Evolutionary conservation across 192 early-diverging fungal genomes (phyloP).

Genomic region (Paraglomus occultum): DNA sequence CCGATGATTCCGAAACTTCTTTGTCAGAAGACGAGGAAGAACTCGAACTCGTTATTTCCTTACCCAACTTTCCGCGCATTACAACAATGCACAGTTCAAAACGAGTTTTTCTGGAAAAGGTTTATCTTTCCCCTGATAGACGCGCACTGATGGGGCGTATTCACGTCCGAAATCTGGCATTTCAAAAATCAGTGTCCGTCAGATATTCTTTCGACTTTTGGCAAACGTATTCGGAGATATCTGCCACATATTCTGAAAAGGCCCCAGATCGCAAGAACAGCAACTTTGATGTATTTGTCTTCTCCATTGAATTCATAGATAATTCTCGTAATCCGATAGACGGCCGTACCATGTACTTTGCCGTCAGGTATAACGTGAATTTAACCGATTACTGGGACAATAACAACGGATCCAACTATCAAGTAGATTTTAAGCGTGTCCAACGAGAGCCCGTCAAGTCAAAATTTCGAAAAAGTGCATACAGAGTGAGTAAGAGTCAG

Average conservation of each 20-base stretch:
- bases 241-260: slow-evolving; percentile 61
- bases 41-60: slow-evolving; percentile 33
- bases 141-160: slow-evolving; percentile 60
- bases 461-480: slow-evolving; percentile 15
- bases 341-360: slow-evolving; percentile 56
- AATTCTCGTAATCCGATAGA: slow-evolving; percentile 37
- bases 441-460: slow-evolving; percentile 10
- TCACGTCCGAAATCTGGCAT: slow-evolving; percentile 83
- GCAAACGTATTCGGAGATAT: slow-evolving; percentile 65
- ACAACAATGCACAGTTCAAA: slow-evolving; percentile 30
- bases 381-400: slow-evolving; percentile 90
- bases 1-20: slow-evolving; percentile 37
- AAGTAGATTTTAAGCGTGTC: slow-evolving; percentile 49
- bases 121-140: slow-evolving; percentile 51
- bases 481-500: slow-evolving; percentile 37
- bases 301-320: slow-evolving; percentile 60
- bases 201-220: slow-evolving; percentile 83
- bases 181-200: slow-evolving; percentile 76
- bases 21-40: slow-evolving; percentile 31
- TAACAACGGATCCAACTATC: slow-evolving; percentile 86
- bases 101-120: slow-evolving; percentile 58
- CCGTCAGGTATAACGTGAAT: slow-evolving; percentile 67
- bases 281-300: slow-evolving; percentile 67
- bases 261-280: slow-evolving; percentile 47
- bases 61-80: slow-evolving; percentile 40